Evolutionary conservation across 805 yeast species (phyloP), one percentile per base, ranked within the genome.

Genomic region (Starmerella cellae): DNA sequence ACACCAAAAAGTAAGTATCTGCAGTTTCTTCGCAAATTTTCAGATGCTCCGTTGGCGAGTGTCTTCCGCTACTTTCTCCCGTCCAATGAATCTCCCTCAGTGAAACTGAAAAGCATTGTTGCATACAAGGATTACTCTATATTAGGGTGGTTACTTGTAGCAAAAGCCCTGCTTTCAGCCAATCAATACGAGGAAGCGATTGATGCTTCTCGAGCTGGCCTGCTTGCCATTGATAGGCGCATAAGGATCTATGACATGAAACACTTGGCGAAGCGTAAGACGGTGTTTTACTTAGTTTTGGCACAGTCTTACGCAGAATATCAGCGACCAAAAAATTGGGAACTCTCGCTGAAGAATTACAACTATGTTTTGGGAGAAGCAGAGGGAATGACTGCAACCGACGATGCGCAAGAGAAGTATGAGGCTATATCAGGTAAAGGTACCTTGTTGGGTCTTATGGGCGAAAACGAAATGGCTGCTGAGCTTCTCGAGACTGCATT

Each of bases 311-410:
- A 85, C 55, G 82, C 94, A 0, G 79, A 82, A 55, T 72, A 77
- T 55, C 95, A 88, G 58, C 81, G 96, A 0, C 98, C 97, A 10
- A 84, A 84, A 59, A 82, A 88, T 60, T 83, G 74, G 55, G 67
- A 73, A 2, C 67, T 77, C 21, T 97, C 98, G 0, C 56, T 79
- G 23, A 74, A 73, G 38, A 59, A 85, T 14, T 91, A 79, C 59
- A 79, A 80, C 29, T 63, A 66, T 20, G 74, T 85, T 3, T 64
- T 83, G 21, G 63, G 63, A 24, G 68, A 70, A 4, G 53, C 59
- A 4, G 74, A 77, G 51, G 18, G 20, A 8, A 31, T 31, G 11
- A 13, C 8, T 9, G 13, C 34, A 6, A 21, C 5, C 6, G 21
- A n/a, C 17, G 17, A 6, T 3, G 36, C 19, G 8, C 26, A 6